Conservation (phyloP, 78 protist genomes). For the Anaeramoeba flamelloides region DNA sequence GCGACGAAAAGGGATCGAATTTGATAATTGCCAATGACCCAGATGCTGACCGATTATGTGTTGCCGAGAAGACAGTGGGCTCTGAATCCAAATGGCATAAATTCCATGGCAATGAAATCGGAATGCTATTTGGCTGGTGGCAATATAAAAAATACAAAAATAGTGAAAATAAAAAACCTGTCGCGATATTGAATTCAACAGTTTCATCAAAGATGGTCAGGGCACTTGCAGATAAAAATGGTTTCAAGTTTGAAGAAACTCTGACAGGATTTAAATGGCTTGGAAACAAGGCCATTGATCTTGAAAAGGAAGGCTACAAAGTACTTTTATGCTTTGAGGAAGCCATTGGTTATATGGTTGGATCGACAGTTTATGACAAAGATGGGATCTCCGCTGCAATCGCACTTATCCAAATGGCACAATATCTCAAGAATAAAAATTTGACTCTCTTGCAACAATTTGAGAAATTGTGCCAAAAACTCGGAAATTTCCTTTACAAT, state of each 20-base stretch:
- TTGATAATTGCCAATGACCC: constrained; percentile 94
- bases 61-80: constrained; percentile 68
- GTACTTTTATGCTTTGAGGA: constrained; percentile 74
- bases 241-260: constrained; percentile 54
- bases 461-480: not conserved
- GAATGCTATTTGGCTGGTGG: constrained; percentile 75
- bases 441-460: not conserved
- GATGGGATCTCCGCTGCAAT: constrained; percentile 83
- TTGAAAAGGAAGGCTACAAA: constrained; percentile 29
- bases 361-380: constrained; percentile 64
- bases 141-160: constrained; percentile 11
- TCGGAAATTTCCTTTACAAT: constrained; percentile 18
- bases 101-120: constrained; percentile 93
- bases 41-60: constrained; percentile 91
- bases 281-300: constrained; percentile 59
- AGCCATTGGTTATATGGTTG: constrained; percentile 60
- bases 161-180: not conserved
- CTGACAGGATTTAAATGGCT: constrained; percentile 97
- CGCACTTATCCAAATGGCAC: constrained; percentile 55
- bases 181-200: constrained; percentile 51
- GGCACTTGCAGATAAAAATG: constrained; percentile 63
- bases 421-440: not conserved
- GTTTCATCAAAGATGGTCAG: constrained; percentile 64
- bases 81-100: constrained; percentile 61
- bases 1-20: constrained; percentile 30